Conservation (phyloP, 257 asterid species). For the Voacanga thouarsii region DNA sequence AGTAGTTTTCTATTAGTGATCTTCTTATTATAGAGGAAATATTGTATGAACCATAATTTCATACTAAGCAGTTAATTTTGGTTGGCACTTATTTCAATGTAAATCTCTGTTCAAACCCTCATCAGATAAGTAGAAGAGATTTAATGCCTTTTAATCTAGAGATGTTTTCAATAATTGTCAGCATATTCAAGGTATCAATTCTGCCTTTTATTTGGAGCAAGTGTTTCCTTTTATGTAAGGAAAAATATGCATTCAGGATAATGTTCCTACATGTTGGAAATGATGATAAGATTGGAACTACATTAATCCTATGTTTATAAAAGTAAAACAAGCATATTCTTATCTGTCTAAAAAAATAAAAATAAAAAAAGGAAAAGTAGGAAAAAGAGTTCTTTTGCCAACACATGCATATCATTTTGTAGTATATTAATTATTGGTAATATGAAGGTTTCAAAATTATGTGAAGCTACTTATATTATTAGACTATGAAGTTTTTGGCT, state of each 20-base stretch:
- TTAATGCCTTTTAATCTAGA: conserved; percentile 1
- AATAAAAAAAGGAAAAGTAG: background rate
- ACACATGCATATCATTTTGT: background rate
- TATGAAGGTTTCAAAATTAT: background rate
- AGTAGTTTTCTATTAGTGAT: too few relatives aligned
- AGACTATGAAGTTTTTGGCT: background rate
- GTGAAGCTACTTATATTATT: background rate
- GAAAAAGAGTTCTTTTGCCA: background rate
- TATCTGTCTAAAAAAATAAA: background rate
- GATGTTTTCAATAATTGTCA: conserved; percentile 17
- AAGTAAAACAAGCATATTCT: background rate
- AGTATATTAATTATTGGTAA: background rate
- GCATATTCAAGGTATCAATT: conserved; percentile 17
- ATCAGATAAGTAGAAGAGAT: conserved; percentile 11
- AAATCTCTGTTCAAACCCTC: conserved; percentile 13
- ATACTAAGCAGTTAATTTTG: background rate
- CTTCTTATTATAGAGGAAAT: too few relatives aligned
- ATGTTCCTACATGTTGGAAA: conserved; percentile 22
- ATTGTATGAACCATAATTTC: too few relatives aligned
- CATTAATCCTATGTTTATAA: background rate
- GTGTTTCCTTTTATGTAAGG: conserved; percentile 13
- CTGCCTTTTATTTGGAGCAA: background rate
- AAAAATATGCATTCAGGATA: conserved; percentile 20
- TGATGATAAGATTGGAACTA: background rate
- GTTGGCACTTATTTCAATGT: conserved; percentile 6